Evolutionary conservation across 805 yeast species (phyloP).

Genomic region (Cyberlindnera mrakii): DNA sequence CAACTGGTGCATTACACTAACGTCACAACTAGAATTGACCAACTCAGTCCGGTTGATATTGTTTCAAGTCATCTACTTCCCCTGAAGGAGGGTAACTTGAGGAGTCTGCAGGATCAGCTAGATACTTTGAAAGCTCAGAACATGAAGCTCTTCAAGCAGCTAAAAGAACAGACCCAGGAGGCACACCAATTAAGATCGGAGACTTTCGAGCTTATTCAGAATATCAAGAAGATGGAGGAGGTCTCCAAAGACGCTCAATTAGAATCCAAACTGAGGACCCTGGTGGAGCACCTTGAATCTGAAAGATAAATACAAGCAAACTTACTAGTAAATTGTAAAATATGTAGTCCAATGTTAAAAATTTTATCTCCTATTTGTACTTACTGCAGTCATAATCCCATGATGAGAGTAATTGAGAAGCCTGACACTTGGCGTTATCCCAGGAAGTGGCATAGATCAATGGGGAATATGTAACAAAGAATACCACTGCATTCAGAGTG

Average conservation of each 20-base stretch:
- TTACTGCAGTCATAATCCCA: conserved; percentile 89
- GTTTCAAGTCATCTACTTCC: conserved; percentile 22
- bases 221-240: conserved; percentile 7
- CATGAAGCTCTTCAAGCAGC: conserved; percentile 7
- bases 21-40: conserved; percentile 8
- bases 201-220: conserved; percentile 4
- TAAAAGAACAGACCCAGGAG: conserved; percentile 8
- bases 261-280: conserved; percentile 6
- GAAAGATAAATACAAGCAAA: neutral
- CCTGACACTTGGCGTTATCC: conserved; percentile 64
- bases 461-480: conserved; percentile 62
- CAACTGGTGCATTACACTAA: neutral
- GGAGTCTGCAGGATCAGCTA: conserved; percentile 10
- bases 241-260: conserved; percentile 7
- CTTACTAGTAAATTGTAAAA: neutral
- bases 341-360: neutral
- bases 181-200: conserved; percentile 8
- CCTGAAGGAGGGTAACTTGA: conserved; percentile 16
- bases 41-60: conserved; percentile 15
- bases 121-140: conserved; percentile 10
- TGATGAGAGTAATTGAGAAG: conserved; percentile 48
- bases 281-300: neutral
- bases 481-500: conserved; percentile 41
- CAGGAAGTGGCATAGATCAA: conserved; percentile 74
- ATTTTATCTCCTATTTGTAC: conserved; percentile 22